phyloP scores from a whole-genome alignment of 805 yeast species.

The Sugiyamaella mastotermitis region DNA sequence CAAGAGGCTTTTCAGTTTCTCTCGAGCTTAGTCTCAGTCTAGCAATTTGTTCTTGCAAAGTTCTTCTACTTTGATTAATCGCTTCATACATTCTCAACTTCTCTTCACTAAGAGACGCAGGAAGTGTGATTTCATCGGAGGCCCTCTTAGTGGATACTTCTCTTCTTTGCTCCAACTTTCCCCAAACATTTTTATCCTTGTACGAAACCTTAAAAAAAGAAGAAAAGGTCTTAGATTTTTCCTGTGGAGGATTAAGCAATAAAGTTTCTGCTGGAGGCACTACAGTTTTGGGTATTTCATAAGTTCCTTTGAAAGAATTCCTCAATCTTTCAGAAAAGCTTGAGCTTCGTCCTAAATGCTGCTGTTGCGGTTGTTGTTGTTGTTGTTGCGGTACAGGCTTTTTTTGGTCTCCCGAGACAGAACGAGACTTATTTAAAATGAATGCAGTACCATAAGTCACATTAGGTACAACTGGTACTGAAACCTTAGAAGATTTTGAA shows the following conservation, averaged over 20 bases:
- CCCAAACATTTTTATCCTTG: background rate
- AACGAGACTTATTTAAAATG: conserved; percentile 3
- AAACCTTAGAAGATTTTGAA: background rate
- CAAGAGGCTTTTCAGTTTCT: conserved; percentile 9
- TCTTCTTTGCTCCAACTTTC: conserved; percentile 4
- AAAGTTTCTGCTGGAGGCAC: background rate
- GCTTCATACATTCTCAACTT: conserved; percentile 8
- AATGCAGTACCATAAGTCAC: conserved; percentile 10
- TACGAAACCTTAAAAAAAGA: conserved; percentile 4
- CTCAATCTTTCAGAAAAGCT: background rate
- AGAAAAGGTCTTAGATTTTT: conserved; percentile 1
- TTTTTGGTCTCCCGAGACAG: background rate
- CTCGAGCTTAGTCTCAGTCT: conserved; percentile 6
- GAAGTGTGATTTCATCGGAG: background rate
- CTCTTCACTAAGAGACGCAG: background rate
- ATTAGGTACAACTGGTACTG: conserved; percentile 2
- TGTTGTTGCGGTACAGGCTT: background rate
- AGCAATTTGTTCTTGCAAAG: conserved; percentile 13
- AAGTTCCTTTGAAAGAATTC: conserved; percentile 2
- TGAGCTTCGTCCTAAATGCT: background rate
- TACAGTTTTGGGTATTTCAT: background rate
- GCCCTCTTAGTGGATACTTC: background rate
- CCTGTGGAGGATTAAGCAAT: no score
- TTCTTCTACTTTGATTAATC: conserved; percentile 10
- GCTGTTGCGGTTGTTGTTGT: background rate